Conservation (phyloP, 2,329 filamentous ascomycete genomes). For the Kalaharituber pfeilii region DNA sequence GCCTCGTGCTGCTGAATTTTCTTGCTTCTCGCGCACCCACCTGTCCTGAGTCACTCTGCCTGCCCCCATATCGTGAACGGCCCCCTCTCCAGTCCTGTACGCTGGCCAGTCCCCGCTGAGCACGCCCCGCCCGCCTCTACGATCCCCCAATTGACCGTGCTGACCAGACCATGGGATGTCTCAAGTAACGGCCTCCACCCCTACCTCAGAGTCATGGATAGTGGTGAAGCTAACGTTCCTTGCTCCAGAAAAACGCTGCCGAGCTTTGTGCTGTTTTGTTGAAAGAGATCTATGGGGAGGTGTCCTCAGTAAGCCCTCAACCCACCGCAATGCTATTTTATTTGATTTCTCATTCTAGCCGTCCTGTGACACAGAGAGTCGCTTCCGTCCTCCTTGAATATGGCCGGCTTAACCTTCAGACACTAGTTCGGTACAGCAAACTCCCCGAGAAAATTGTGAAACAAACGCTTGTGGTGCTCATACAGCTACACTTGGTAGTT, state of each 20-base stretch:
- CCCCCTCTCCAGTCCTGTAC: not conserved
- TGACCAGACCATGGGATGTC: constrained; percentile 15
- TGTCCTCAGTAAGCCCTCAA: constrained; percentile 57
- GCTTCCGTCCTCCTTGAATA: constrained; percentile 60
- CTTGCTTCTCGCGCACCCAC: no score
- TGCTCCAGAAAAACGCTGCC: constrained; percentile 41
- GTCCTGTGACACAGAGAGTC: constrained; percentile 51
- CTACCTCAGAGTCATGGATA: no score
- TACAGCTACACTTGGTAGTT: constrained; percentile 75
- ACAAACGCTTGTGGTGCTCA: constrained; percentile 64
- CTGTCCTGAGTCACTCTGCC: no score
- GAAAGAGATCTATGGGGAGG: constrained; percentile 75
- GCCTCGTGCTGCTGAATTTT: no score
- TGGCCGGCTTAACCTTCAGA: constrained; percentile 55
- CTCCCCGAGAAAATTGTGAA: constrained; percentile 59
- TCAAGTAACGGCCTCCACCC: constrained; percentile 13
- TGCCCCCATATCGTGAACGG: no score
- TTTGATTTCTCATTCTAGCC: constrained; percentile 11
- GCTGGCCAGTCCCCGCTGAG: not conserved
- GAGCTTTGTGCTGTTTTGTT: constrained; percentile 85
- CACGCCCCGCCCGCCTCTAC: no score
- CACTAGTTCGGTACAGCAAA: constrained; percentile 53
- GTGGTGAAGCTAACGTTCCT: constrained; percentile 35
- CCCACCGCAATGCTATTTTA: no score
- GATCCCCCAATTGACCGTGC: no score